Percentiles rank a stretch among this genome's conserved stretches.
Conservation (phyloP, 2,329 filamentous ascomycete species). For the Onygenales sp. region DNA sequence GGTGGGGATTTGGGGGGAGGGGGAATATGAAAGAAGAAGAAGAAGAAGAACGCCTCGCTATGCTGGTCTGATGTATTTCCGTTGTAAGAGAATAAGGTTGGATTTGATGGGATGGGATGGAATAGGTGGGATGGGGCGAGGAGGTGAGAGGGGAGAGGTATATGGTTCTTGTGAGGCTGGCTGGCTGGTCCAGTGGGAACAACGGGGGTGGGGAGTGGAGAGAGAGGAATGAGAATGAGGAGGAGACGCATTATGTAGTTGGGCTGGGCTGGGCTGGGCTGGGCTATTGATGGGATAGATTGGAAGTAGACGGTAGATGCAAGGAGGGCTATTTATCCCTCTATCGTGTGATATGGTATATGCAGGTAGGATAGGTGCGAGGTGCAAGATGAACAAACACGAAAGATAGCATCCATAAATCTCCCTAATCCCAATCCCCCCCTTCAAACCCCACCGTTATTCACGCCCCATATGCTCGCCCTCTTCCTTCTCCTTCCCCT, state of each 20-base stretch:
- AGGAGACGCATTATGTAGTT: neutral
- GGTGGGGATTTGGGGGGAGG: neutral
- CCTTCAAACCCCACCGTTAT: too few relatives aligned
- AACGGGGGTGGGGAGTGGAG: neutral
- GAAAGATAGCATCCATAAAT: neutral
- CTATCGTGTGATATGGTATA: too few relatives aligned
- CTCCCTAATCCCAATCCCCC: neutral
- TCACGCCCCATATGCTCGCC: neutral
- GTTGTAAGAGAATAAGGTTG: neutral
- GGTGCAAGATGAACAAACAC: too few relatives aligned
- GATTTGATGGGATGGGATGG: neutral
- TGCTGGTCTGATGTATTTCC: too few relatives aligned
- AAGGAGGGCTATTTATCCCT: too few relatives aligned
- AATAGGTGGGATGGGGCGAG: neutral
- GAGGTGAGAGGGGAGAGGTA: too few relatives aligned
- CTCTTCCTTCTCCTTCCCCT: slow-evolving; percentile 26
- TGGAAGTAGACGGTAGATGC: too few relatives aligned
- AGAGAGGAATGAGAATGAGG: neutral
- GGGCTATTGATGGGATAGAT: too few relatives aligned
- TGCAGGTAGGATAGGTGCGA: too few relatives aligned
- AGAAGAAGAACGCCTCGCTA: slow-evolving; percentile 1
- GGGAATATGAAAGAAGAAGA: neutral
- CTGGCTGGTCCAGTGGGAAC: too few relatives aligned
- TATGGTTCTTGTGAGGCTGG: too few relatives aligned
- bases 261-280: too few relatives aligned